These are phyloP conservation scores for Crithidia brevicula DNA, from an alignment of 208 protist species.

Conservation along the genomic window DNA sequence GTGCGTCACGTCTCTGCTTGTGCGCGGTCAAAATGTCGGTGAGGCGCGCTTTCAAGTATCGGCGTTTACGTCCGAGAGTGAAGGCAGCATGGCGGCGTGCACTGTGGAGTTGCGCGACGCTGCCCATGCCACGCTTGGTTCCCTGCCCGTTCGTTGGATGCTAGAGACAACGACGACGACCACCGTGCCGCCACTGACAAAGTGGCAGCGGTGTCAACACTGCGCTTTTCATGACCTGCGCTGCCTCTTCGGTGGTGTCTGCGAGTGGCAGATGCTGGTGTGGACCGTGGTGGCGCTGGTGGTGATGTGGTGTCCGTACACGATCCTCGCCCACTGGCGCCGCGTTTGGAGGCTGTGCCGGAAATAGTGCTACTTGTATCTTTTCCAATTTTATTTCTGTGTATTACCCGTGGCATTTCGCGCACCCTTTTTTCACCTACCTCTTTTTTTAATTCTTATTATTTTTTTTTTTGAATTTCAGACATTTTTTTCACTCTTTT, in stretches of 20 bases:
- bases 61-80: background rate
- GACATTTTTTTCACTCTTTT: background rate
- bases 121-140: conserved; percentile 28
- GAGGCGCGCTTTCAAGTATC: background rate
- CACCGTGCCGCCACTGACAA: background rate
- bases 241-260: conserved; percentile 29
- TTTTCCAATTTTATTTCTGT: too few relatives aligned
- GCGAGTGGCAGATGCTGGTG: conserved; percentile 34
- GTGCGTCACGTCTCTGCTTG: conserved; percentile 23
- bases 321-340: conserved; percentile 12
- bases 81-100: conserved; percentile 28
- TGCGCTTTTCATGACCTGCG: conserved; percentile 24
- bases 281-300: conserved; percentile 28
- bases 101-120: conserved; percentile 40
- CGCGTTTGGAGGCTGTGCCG: conserved; percentile 7
- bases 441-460: background rate
- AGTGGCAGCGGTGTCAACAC: conserved; percentile 14
- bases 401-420: too few relatives aligned
- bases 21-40: background rate
- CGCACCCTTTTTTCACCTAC: background rate
- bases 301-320: conserved; percentile 25
- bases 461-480: background rate
- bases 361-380: too few relatives aligned
- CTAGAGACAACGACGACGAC: conserved; percentile 10
- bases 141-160: conserved; percentile 6